Conservation (phyloP, 208 protist species). For the Strigomonas galati region DNA sequence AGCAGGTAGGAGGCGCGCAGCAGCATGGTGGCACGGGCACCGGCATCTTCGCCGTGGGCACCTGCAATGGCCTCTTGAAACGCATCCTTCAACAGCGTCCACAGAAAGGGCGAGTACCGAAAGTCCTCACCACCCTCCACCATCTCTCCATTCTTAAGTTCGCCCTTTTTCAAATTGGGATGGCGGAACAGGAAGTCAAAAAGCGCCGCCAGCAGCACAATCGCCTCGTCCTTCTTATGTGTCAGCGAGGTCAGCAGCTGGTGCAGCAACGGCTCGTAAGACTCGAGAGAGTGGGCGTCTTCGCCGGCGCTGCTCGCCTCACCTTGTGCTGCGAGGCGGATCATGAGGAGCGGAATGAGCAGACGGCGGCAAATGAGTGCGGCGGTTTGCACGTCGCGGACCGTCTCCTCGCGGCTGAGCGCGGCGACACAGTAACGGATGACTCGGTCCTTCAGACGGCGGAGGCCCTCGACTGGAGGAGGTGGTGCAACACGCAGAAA, state of each 20-base stretch:
- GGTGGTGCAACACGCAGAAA: slow-evolving; percentile 5
- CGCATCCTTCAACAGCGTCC: slow-evolving; percentile 39
- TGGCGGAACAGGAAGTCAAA: slow-evolving; percentile 84
- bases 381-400: slow-evolving; percentile 21
- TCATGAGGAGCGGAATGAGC: slow-evolving; percentile 65
- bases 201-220: slow-evolving; percentile 71
- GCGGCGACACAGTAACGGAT: slow-evolving; percentile 17
- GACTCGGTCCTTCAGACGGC: slow-evolving; percentile 13
- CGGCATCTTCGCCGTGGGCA: slow-evolving; percentile 34
- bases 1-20: slow-evolving; percentile 74
- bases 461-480: slow-evolving; percentile 11
- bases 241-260: slow-evolving; percentile 18
- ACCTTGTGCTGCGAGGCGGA: background rate
- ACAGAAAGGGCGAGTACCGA: slow-evolving; percentile 62
- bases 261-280: slow-evolving; percentile 22
- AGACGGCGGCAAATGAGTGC: slow-evolving; percentile 65
- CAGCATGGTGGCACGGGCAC: slow-evolving; percentile 67
- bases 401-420: slow-evolving; percentile 1
- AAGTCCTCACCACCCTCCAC: slow-evolving; percentile 33
- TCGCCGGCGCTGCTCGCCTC: background rate
- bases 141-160: background rate
- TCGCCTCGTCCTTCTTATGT: slow-evolving; percentile 44
- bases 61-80: slow-evolving; percentile 15
- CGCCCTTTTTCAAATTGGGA: slow-evolving; percentile 12
- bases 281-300: background rate